Conservation (phyloP, 768 basidiomycete species). For the Kwoniella heveanensis region DNA sequence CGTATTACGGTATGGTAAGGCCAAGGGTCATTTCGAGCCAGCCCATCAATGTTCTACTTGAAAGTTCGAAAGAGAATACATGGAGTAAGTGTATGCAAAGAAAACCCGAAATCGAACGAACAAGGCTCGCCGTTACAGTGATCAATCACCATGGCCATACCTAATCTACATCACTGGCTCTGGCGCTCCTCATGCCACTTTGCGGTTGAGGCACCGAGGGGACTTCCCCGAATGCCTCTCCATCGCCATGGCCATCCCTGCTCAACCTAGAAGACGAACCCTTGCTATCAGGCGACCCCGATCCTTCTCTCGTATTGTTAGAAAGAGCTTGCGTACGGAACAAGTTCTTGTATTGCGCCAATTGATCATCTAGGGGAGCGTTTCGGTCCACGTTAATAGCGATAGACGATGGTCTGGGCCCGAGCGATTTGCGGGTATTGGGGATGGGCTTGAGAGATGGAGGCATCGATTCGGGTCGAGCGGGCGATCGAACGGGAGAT, state of each 20-base stretch:
- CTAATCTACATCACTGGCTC: slow-evolving; percentile 28
- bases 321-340: slow-evolving; percentile 26
- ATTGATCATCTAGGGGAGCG: slow-evolving; percentile 42
- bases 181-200: slow-evolving; percentile 6
- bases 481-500: slow-evolving; percentile 25
- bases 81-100: too few species aligned
- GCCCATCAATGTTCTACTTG: too few species aligned
- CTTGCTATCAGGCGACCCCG: slow-evolving; percentile 6
- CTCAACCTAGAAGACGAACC: neutral
- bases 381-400: slow-evolving; percentile 38
- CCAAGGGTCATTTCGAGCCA: too few species aligned
- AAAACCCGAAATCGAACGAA: too few species aligned
- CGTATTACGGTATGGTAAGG: too few species aligned
- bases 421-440: slow-evolving; percentile 32
- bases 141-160: too few species aligned
- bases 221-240: neutral
- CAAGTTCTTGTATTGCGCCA: slow-evolving; percentile 46
- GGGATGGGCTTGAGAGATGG: slow-evolving; percentile 20
- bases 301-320: slow-evolving; percentile 8
- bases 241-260: slow-evolving; percentile 5
- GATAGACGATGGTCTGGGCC: slow-evolving; percentile 37
- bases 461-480: slow-evolving; percentile 23
- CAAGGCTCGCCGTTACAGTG: too few species aligned
- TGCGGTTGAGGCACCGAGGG: neutral
- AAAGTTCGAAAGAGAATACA: too few species aligned